These are phyloP conservation scores for Pythium rishiriense DNA, from an alignment of 352 stramenopile genomes.

Conservation along the genomic window DNA sequence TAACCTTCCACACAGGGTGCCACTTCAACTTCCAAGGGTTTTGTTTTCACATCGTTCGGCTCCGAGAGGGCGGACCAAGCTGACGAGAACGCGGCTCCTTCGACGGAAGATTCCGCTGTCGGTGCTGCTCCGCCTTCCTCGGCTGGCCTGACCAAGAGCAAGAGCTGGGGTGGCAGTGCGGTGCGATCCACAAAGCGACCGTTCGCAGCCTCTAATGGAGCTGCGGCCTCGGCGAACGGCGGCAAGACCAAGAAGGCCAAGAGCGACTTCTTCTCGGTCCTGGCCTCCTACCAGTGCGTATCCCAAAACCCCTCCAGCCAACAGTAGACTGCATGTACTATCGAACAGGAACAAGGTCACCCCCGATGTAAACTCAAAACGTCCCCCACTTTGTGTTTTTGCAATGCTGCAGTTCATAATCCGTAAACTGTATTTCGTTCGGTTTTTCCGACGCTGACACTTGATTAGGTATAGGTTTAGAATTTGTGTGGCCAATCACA, in stretches of 20 bases:
- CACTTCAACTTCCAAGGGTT: slow-evolving; percentile 51
- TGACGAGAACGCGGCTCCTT: slow-evolving; percentile 39
- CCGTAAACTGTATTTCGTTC: too few species aligned
- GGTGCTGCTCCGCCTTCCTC: slow-evolving; percentile 6
- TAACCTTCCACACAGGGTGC: background rate
- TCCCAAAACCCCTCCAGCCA: slow-evolving; percentile 30
- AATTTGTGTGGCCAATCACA: background rate
- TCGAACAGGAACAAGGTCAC: background rate
- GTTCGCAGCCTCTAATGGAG: slow-evolving; percentile 21
- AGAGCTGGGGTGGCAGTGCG: slow-evolving; percentile 40
- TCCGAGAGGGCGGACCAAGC: slow-evolving; percentile 37
- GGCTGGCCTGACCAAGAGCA: slow-evolving; percentile 47
- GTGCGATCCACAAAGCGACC: slow-evolving; percentile 29
- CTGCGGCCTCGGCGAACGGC: background rate
- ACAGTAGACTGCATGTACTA: slow-evolving; percentile 25
- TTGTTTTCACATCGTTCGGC: slow-evolving; percentile 78
- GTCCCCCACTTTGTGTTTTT: background rate
- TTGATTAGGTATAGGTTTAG: background rate
- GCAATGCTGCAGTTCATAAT: too few species aligned
- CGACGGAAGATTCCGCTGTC: slow-evolving; percentile 29
- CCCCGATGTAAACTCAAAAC: slow-evolving; percentile 27
- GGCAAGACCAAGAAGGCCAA: slow-evolving; percentile 42
- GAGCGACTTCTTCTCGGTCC: slow-evolving; percentile 64
- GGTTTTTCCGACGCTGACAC: too few species aligned
- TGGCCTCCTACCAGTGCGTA: slow-evolving; percentile 73